A percentile compares a stretch with the other conserved stretches of the same genome.
Conservation (phyloP, 768 basidiomycete genomes). For the Lentinula aciculospora region DNA sequence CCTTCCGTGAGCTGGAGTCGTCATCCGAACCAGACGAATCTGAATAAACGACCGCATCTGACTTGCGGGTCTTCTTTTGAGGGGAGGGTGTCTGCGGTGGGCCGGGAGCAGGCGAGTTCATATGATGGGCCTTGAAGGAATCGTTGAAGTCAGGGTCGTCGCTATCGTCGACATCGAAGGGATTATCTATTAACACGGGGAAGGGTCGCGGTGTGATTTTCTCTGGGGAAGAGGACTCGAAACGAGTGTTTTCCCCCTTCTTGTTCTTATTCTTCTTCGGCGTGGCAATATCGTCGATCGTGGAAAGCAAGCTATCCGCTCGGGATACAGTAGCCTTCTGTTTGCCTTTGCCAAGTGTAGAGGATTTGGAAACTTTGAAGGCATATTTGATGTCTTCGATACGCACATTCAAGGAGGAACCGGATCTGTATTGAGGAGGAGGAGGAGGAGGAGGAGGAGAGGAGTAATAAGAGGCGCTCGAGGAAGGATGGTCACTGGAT, state of each 20-base stretch:
- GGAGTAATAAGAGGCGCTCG: not conserved
- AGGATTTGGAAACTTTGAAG: not conserved
- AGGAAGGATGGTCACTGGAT: not conserved
- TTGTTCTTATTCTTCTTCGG: not conserved
- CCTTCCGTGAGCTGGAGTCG: not conserved
- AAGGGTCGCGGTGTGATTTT: not conserved
- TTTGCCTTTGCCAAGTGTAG: not conserved
- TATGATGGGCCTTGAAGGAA: not conserved
- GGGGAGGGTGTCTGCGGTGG: constrained; percentile 7
- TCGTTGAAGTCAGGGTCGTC: not conserved
- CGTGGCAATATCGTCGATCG: not conserved
- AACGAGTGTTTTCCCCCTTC: too few relatives aligned
- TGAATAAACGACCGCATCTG: not conserved
- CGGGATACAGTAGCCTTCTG: not conserved
- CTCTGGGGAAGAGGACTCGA: not conserved
- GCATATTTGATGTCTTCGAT: not conserved
- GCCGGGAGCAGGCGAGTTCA: not conserved
- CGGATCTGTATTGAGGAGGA: not conserved
- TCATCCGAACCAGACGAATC: not conserved
- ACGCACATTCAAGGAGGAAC: too few relatives aligned
- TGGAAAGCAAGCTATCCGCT: not conserved
- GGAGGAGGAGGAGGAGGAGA: not conserved
- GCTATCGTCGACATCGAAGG: not conserved
- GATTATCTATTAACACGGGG: not conserved
- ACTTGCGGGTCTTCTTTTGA: not conserved